Base-by-base conservation (phyloP, 805 yeast genomes). In the Yamadazyma paraphyllophila region DNA sequence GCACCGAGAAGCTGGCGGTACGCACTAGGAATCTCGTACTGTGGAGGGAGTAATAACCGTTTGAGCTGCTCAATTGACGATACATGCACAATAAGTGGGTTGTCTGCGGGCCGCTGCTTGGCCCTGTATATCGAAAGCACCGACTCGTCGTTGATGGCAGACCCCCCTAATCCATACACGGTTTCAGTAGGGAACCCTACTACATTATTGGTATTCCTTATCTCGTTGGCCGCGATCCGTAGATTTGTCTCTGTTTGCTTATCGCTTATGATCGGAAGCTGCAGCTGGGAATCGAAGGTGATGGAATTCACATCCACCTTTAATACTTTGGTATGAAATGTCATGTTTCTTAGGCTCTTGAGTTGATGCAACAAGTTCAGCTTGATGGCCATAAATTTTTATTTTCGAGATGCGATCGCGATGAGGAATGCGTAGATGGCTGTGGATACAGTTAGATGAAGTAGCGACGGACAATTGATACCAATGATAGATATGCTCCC, bases 101-200 rank as follows among this genome's bases (percentile, higher is more conserved):
- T 94, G 64, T 94, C 99, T 5, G 95, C 82, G 0, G 99, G 99
- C 52, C 99, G 74, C 60, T 90, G 89, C 57, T 94, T 94, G 24
- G 97, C 98, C 20, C 65, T 72, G 62, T 90, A 94, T 8, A 94
- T 94, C 37, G 83, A 78, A 47, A 65, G 61, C 2, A 91, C 96
- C 0, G 95, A 78, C 4, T 78, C 80, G 43, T 89, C 89, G 44
- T 73, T 75, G 41, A 88, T 68, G 0, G 96, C 87, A 2, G 91
- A 84, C 1, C 94, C 99, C 0, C 96, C 99, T 1, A 94, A 73
- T 0, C 99, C 99, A 62, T 94, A 94, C 0, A 94, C 99, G 0
- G 99, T 94, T 60, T 94, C 99, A 0, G 99, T 88, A 1, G 99
- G 99, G 57, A 94, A 91, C 0, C 92, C 98, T 11, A 94, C 90